Evolutionary conservation across 2,329 filamentous ascomycete genomes (phyloP).

Genomic region (Aspergillus transmontanensis): DNA sequence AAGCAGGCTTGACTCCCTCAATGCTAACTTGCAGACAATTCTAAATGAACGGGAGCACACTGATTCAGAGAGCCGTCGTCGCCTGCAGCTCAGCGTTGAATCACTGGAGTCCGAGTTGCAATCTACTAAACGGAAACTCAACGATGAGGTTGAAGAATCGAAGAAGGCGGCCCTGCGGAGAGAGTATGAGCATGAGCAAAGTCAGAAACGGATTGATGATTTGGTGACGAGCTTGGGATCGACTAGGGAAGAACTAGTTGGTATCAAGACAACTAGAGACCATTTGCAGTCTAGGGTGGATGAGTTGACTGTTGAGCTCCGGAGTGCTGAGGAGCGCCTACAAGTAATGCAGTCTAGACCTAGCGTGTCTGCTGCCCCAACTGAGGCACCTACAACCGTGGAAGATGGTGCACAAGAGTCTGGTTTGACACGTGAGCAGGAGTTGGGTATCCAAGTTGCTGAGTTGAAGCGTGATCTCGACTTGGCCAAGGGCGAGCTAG

Average conservation of each 20-base stretch:
- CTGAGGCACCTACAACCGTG: conserved; percentile 44
- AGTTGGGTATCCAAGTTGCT: conserved; percentile 78
- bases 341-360: conserved; percentile 80
- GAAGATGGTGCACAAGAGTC: conserved; percentile 55
- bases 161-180: conserved; percentile 82
- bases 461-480: conserved; percentile 88
- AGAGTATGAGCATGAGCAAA: conserved; percentile 86
- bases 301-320: conserved; percentile 84
- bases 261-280: conserved; percentile 83
- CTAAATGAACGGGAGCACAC: conserved; percentile 88
- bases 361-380: conserved; percentile 59
- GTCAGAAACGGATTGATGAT: conserved; percentile 89
- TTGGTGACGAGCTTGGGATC: conserved; percentile 77
- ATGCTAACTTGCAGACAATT: conserved; percentile 82
- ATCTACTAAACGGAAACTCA: conserved; percentile 78
- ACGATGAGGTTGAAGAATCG: conserved; percentile 78
- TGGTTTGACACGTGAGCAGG: conserved; percentile 70
- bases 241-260: conserved; percentile 82
- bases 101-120: conserved; percentile 76
- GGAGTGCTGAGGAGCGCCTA: conserved; percentile 84
- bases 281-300: conserved; percentile 87
- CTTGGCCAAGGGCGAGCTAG: conserved; percentile 75
- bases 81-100: conserved; percentile 77
- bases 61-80: conserved; percentile 78
- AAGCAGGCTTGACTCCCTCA: conserved; percentile 76